Evolutionary conservation across 1,139 yeast species (phyloP).

Genomic region (Citeromyces siamensis): DNA sequence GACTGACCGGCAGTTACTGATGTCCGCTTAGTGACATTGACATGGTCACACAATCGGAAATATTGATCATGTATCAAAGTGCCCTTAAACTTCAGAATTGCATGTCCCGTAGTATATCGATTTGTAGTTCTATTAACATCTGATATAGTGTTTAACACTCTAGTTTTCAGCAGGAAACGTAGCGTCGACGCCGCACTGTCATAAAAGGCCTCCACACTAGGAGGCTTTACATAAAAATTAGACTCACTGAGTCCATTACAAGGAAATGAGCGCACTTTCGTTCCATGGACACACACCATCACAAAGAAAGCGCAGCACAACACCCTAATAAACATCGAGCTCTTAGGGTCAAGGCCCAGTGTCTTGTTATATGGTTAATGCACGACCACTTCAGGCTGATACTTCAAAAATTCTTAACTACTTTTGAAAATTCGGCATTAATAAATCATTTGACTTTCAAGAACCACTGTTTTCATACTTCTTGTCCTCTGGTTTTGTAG

Average conservation of each 20-base stretch:
- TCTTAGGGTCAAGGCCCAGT: too few species aligned
- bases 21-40: constrained; percentile 12
- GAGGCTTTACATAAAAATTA: constrained; percentile 17
- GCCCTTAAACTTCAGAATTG: constrained; percentile 31
- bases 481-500: too few species aligned
- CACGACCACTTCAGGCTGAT: too few species aligned
- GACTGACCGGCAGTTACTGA: constrained; percentile 1
- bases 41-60: constrained; percentile 31
- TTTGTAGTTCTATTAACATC: constrained; percentile 35
- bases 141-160: constrained; percentile 12
- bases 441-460: too few species aligned
- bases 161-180: constrained; percentile 27
- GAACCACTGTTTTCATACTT: too few species aligned
- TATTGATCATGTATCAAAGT: constrained; percentile 25
- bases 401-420: too few species aligned
- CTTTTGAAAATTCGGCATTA: too few species aligned
- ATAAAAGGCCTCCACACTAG: constrained; percentile 29
- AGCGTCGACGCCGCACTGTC: constrained; percentile 22
- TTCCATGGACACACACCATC: too few species aligned
- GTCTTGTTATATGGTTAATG: too few species aligned
- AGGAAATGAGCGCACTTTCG: constrained; percentile 11
- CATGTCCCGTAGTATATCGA: constrained; percentile 33
- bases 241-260: constrained; percentile 10
- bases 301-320: too few species aligned
- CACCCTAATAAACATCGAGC: too few species aligned